These are phyloP conservation scores for Penicillium hordei DNA, from an alignment of 2,329 filamentous ascomycete species.

Conservation along the genomic window DNA sequence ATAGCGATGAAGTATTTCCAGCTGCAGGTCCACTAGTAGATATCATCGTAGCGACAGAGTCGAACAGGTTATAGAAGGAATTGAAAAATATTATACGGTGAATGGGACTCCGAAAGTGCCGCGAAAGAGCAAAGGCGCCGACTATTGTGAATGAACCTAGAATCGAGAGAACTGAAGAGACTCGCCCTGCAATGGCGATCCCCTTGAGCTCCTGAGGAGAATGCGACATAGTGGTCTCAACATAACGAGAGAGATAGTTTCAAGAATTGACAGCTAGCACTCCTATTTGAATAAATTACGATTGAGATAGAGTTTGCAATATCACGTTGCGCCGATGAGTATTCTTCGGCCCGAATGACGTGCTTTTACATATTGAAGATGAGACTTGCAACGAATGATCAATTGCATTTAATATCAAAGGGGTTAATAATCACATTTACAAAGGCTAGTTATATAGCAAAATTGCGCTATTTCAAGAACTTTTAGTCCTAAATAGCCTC, in stretches of 20 bases:
- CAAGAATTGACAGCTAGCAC: not conserved
- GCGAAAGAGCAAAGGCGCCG: conserved; percentile 32
- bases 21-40: conserved; percentile 39
- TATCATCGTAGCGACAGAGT: conserved; percentile 43
- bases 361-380: conserved; percentile 4
- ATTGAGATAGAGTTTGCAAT: not conserved
- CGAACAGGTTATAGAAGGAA: conserved; percentile 40
- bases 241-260: not conserved
- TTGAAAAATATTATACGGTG: conserved; percentile 43
- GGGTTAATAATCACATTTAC: not conserved
- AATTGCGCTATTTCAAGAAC: not conserved
- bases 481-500: not conserved
- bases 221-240: conserved; percentile 20
- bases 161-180: conserved; percentile 34
- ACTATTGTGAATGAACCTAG: conserved; percentile 39
- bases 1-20: conserved; percentile 35
- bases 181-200: conserved; percentile 33
- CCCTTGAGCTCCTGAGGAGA: conserved; percentile 26
- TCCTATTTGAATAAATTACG: not conserved
- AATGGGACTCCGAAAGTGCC: conserved; percentile 41
- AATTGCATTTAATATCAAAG: not conserved
- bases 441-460: no score
- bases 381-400: no score
- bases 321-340: conserved; percentile 10
- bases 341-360: conserved; percentile 13